These are phyloP conservation scores for Biscogniauxia marginata DNA, from an alignment of 2,329 filamentous ascomycete genomes.

Conservation along the genomic window DNA sequence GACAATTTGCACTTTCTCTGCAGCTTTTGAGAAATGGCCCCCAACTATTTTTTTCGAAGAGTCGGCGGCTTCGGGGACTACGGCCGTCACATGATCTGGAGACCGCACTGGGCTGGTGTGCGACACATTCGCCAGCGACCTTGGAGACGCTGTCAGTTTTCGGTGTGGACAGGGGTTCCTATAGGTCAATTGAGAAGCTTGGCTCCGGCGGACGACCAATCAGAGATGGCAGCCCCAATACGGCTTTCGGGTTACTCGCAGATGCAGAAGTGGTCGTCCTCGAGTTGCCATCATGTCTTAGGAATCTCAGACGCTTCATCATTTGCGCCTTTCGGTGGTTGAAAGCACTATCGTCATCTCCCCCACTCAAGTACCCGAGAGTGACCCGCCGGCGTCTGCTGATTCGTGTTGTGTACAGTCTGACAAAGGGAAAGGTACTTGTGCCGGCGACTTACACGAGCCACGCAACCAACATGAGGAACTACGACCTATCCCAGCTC, in stretches of 20 bases:
- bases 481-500: constrained; percentile 30
- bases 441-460: constrained; percentile 33
- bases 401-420: constrained; percentile 35
- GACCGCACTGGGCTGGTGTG: constrained; percentile 22
- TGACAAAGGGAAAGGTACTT: constrained; percentile 32
- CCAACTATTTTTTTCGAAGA: constrained; percentile 14
- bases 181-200: constrained; percentile 28
- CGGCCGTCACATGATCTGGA: constrained; percentile 30
- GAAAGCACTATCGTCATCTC: constrained; percentile 31
- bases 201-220: constrained; percentile 27
- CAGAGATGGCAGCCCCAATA: constrained; percentile 20
- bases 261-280: constrained; percentile 30
- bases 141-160: constrained; percentile 24
- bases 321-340: constrained; percentile 29
- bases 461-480: constrained; percentile 32
- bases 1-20: constrained; percentile 1
- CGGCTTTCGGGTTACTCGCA: constrained; percentile 29
- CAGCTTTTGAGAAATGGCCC: constrained; percentile 18
- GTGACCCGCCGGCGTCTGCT: constrained; percentile 33
- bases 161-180: constrained; percentile 27
- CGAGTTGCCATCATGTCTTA: constrained; percentile 33
- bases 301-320: constrained; percentile 32
- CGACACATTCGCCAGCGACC: constrained; percentile 25
- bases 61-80: constrained; percentile 15
- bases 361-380: constrained; percentile 33